Evolutionary conservation across 495 filamentous ascomycete genomes (phyloP).

Genomic region (Aspergillus bridgeri): DNA sequence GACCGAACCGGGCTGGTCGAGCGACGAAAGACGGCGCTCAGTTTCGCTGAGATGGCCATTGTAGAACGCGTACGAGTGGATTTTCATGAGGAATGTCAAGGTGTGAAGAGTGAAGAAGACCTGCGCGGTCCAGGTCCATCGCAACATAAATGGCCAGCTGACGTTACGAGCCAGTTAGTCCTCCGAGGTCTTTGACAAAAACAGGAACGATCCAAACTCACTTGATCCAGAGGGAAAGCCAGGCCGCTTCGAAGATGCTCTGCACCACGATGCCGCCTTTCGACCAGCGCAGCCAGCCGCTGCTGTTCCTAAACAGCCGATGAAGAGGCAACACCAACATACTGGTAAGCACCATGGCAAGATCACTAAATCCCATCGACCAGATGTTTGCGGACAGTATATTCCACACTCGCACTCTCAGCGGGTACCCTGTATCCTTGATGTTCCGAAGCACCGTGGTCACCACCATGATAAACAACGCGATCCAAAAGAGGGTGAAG

Average conservation of each 20-base stretch:
- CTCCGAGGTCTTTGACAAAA: not conserved
- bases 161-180: conserved; percentile 27
- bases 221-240: conserved; percentile 81
- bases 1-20: conserved; percentile 73
- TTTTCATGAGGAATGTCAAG: conserved; percentile 92
- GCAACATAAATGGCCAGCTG: conserved; percentile 78
- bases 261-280: conserved; percentile 74
- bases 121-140: conserved; percentile 93
- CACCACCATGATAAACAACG: conserved; percentile 91
- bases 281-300: conserved; percentile 64
- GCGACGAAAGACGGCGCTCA: conserved; percentile 67
- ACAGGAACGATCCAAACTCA: conserved; percentile 31
- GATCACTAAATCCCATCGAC: conserved; percentile 80
- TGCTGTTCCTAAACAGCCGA: conserved; percentile 53
- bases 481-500: conserved; percentile 97
- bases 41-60: conserved; percentile 92
- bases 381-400: conserved; percentile 83
- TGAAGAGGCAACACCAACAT: conserved; percentile 72
- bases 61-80: conserved; percentile 98
- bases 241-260: conserved; percentile 72
- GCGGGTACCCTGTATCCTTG: conserved; percentile 85
- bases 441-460: conserved; percentile 88
- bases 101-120: conserved; percentile 92
- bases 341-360: conserved; percentile 77
- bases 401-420: conserved; percentile 80